A percentile compares a stretch with the other conserved stretches of the same genome.
Conservation (phyloP, 371 early-diverging fungal genomes). For the Choanephora cucurbitarum region DNA sequence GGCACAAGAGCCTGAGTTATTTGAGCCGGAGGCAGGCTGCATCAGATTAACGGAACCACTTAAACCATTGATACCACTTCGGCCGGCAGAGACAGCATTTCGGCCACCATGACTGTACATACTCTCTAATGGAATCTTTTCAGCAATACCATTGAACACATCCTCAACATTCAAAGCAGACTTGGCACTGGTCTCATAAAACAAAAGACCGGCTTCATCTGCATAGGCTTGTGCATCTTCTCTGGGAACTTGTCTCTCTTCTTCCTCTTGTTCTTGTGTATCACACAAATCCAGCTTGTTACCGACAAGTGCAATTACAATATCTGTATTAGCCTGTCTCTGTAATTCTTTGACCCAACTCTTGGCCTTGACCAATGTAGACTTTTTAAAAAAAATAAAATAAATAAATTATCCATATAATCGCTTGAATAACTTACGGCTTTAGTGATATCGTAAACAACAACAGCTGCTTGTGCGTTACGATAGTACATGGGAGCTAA, state of each 20-base stretch:
- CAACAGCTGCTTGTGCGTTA: slow-evolving; percentile 94
- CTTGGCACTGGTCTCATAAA: slow-evolving; percentile 88
- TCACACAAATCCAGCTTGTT: slow-evolving; percentile 87
- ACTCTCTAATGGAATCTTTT: slow-evolving; percentile 25
- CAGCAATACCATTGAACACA: slow-evolving; percentile 69
- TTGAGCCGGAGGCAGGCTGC: slow-evolving; percentile 14
- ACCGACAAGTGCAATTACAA: slow-evolving; percentile 96
- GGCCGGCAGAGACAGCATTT: slow-evolving; percentile 2
- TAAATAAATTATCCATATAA: no score
- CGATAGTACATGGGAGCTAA: slow-evolving; percentile 99
- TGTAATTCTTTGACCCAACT: slow-evolving; percentile 99
- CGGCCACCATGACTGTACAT: not conserved
- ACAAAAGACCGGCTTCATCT: slow-evolving; percentile 74
- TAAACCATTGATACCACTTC: slow-evolving; percentile 17
- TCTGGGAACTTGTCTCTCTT: slow-evolving; percentile 57
- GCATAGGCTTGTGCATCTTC: slow-evolving; percentile 86
- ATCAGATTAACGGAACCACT: slow-evolving; percentile 21
- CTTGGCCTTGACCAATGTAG: slow-evolving; percentile 95
- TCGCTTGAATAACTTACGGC: slow-evolving; percentile 42
- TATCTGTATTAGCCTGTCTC: slow-evolving; percentile 92
- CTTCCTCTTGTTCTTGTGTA: slow-evolving; percentile 38
- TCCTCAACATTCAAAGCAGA: slow-evolving; percentile 79
- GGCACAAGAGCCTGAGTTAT: slow-evolving; percentile 21
- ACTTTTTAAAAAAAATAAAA: slow-evolving; percentile 33
- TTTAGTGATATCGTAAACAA: slow-evolving; percentile 95